A percentile compares a stretch with the other conserved stretches of the same genome.
Conservation (phyloP, 306 rosid species). For the Nissolia schottii region DNA sequence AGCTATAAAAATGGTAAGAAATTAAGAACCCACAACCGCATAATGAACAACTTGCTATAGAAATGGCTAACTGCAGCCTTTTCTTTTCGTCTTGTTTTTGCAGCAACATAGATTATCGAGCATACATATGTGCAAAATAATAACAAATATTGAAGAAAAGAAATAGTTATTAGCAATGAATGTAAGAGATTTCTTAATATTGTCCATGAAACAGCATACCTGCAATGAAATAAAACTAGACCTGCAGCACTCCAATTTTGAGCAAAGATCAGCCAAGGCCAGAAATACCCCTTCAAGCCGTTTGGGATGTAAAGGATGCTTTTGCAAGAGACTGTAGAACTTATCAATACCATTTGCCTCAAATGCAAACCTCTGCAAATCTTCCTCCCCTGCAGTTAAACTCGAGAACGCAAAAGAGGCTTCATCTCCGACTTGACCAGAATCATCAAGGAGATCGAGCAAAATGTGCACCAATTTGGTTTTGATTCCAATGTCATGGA, state of each 20-base stretch:
- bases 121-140: background rate
- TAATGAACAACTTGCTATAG: constrained; percentile 9
- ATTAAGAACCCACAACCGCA: background rate
- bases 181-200: background rate
- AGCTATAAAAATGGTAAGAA: background rate
- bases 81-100: background rate
- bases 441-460: constrained; percentile 91
- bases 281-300: constrained; percentile 76
- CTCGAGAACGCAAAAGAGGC: constrained; percentile 71
- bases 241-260: constrained; percentile 91
- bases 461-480: constrained; percentile 70
- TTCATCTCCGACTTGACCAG: constrained; percentile 89
- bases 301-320: constrained; percentile 43
- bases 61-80: background rate
- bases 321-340: constrained; percentile 65
- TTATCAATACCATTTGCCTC: constrained; percentile 91
- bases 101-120: background rate
- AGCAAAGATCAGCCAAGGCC: constrained; percentile 82
- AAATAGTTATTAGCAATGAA: background rate
- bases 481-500: constrained; percentile 75
- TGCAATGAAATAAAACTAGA: constrained; percentile 67
- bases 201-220: constrained; percentile 46
- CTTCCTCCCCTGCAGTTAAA: constrained; percentile 69
- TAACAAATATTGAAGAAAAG: background rate
- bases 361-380: constrained; percentile 82